Conservation (phyloP, 176 grass and related monocot genomes). For the Aegilops umbellulata region DNA sequence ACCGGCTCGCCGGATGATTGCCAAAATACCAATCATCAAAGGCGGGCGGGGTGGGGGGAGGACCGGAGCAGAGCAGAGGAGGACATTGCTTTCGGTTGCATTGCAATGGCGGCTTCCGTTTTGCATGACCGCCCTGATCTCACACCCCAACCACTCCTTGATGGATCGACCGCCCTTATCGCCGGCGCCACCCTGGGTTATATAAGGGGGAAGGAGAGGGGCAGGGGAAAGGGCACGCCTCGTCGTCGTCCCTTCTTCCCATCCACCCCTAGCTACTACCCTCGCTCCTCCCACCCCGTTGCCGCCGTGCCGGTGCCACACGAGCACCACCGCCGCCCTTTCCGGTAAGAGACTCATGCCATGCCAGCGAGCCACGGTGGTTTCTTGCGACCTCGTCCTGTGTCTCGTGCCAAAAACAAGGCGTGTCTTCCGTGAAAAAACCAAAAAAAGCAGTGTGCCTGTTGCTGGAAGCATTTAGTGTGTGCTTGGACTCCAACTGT, state of each 20-base stretch:
- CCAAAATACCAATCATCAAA: background rate
- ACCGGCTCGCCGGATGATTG: background rate
- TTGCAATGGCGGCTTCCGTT: background rate
- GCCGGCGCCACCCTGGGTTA: background rate
- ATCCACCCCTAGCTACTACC: slow-evolving; percentile 7
- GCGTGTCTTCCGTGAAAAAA: background rate
- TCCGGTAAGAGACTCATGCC: background rate
- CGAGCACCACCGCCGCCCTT: background rate
- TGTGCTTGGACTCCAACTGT: background rate
- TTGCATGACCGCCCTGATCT: background rate
- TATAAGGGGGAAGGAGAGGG: slow-evolving; percentile 6
- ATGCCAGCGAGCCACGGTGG: too few relatives aligned
- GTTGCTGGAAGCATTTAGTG: background rate
- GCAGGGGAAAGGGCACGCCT: background rate
- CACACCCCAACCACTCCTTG: slow-evolving; percentile 35
- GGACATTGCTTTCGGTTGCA: background rate
- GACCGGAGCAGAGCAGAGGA: background rate
- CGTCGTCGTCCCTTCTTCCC: background rate
- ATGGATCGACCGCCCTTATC: background rate
- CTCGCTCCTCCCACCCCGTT: too few relatives aligned
- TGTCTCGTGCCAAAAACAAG: too few relatives aligned
- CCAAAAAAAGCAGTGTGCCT: background rate
- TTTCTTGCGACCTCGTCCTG: too few relatives aligned
- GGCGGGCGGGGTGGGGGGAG: background rate
- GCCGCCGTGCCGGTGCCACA: background rate